Base-by-base conservation (phyloP, 192 early-diverging fungal species). In the Pilaira anomala region DNA sequence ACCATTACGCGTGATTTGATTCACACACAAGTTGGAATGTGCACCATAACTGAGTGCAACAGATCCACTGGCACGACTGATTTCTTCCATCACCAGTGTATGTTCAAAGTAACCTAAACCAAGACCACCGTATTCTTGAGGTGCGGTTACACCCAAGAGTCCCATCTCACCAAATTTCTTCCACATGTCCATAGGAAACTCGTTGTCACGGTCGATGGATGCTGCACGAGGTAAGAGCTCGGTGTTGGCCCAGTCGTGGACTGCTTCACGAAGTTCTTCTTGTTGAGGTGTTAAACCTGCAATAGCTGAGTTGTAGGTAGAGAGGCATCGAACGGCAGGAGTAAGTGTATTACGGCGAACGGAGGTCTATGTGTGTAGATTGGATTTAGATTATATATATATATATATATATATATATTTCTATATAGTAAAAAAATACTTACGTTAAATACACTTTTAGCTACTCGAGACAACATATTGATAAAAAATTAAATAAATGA, bases 141-240 rank as follows among this genome's bases (percentile, higher is more conserved):
- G 85, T 6, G 87, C 93, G 19, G 95, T 98, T 57, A 98, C 84
- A 49, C 95, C 95, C 7, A 98, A 72, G 3, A 98, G 78, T 13
- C 95, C 95, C 95, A 98, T 98, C 36, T 90, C 83, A 52, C 95
- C 95, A 69, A 98, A 89, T 74, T 95, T 95, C 70, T 87, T 87
- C 95, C 95, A 98, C 94, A 96, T 95, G 66, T 94, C 93, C 89
- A 86, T 90, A 2, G 93, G 93, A 67, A 98, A 98, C 13, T 74
- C 73, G 66, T 96, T 96, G n/a, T 78, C 75, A 59, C 83, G 82
- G 80, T 98, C 95, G 44, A 98, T 93, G 48, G 83, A 74, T 4
- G 62, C 70, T 6, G 95, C 95, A 7, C 92, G 80, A 2, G 88
- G 89, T 0, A 88, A 83, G 22, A 98, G 78, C 66, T 98, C 95